Conservation (phyloP, 1,284 basidiomycete genomes). For the Ceratobasidium sp. region DNA sequence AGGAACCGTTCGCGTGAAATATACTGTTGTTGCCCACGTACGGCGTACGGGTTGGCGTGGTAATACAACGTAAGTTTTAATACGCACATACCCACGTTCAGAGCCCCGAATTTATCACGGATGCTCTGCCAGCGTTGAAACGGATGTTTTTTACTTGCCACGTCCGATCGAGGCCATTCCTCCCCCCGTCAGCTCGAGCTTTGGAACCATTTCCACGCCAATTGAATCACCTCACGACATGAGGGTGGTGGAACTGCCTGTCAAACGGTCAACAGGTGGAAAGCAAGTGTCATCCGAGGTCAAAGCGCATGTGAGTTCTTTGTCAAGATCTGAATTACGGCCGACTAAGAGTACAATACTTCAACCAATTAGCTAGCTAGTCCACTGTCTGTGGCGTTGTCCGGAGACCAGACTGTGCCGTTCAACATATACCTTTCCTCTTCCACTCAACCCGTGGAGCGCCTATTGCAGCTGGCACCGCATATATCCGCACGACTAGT, state of each 20-base stretch:
- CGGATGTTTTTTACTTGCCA: constrained; percentile 30
- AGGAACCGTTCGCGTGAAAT: constrained; percentile 13
- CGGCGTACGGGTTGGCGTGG: constrained; percentile 28
- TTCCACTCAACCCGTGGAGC: background rate
- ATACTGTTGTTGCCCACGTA: constrained; percentile 15
- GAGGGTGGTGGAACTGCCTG: constrained; percentile 10
- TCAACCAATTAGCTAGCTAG: constrained; percentile 23
- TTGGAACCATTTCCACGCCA: background rate
- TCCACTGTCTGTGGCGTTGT: background rate
- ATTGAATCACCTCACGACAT: constrained; percentile 27
- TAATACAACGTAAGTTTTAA: constrained; percentile 17
- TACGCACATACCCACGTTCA: background rate
- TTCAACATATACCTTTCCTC: constrained; percentile 35
- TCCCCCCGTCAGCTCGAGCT: background rate
- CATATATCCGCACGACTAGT: constrained; percentile 37
- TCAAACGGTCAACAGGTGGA: constrained; percentile 6
- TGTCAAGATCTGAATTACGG: background rate
- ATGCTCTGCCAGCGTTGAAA: background rate
- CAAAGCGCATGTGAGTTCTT: constrained; percentile 29
- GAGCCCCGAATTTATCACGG: background rate
- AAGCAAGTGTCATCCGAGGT: constrained; percentile 6
- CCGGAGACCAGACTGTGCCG: background rate
- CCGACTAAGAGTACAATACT: background rate
- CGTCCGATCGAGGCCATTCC: background rate
- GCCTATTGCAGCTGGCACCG: constrained; percentile 1